Base-by-base conservation (phyloP, 257 asterid genomes). In the Euphrasia confusa region DNA sequence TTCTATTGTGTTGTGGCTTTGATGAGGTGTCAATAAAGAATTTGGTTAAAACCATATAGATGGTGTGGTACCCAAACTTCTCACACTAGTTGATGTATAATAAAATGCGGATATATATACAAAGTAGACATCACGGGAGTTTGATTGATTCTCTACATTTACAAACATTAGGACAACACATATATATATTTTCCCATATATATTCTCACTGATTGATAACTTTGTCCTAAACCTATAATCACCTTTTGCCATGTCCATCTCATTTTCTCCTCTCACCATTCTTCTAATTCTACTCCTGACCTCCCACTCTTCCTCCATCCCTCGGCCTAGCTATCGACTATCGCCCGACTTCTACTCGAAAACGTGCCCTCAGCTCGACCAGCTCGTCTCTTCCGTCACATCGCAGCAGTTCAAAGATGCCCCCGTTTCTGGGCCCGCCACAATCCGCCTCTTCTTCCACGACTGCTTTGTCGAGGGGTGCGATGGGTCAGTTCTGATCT, bases 401-500 rank as follows among this genome's bases (percentile, higher is more conserved):
- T 79, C 89, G 0, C 82, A 73, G 57, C 94, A 73, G 79, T 89
- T 86, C 75, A 81, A 74, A 52, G 90, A 81, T 4, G 77, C 81
- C 0, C 97, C 99, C 4, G 74, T 87, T 49, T 83, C 95, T 2
- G 97, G 77, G 7, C 99, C 99, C 10, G 97, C 96, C 66, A 89
- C 97, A 72, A 84, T 92, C 58, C 96, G 99, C 50, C 99, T 92
- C 70, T 89, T 92, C 84, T 92, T 92, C 83, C 97, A 92, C 57
- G 99, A 92, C 68, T 92, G 99, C 74, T 89, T 92, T 48, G 97
- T 92, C 33, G 85, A 83, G 98, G 99, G 99, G 13, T 92, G 99
- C 67, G 99, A 92, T 66, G 99, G 77, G 32, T 92, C 96, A 7
- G 74, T 92, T 48, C 53, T 92, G 68, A 66, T 92, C 60, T 65